Conservation (phyloP, 2,329 filamentous ascomycete genomes). For the Lachnellula occidentalis region DNA sequence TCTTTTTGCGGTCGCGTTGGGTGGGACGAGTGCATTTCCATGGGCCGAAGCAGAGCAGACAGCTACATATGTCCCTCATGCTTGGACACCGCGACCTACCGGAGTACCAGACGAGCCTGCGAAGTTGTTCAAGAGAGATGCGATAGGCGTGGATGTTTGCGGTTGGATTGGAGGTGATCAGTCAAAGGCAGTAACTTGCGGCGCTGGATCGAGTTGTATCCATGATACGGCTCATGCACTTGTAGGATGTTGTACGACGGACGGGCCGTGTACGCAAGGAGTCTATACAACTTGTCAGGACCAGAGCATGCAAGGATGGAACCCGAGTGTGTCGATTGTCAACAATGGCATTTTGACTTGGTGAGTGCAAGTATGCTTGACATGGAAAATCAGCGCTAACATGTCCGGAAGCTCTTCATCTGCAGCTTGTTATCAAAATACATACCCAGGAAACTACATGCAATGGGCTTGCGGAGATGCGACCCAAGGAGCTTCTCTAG, state of each 20-base stretch:
- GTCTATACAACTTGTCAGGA: slow-evolving; percentile 30
- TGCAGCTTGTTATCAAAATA: slow-evolving; percentile 25
- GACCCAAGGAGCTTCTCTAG: slow-evolving; percentile 10
- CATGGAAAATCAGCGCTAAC: slow-evolving; percentile 11
- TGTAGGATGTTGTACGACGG: slow-evolving; percentile 28
- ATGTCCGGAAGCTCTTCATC: slow-evolving; percentile 13
- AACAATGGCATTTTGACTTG: slow-evolving; percentile 29
- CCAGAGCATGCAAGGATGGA: slow-evolving; percentile 22
- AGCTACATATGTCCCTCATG: slow-evolving; percentile 20
- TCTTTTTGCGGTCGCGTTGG: slow-evolving; percentile 18
- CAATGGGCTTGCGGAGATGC: slow-evolving; percentile 28
- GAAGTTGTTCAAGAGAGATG: slow-evolving; percentile 23
- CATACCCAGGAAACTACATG: slow-evolving; percentile 24
- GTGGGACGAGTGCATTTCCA: slow-evolving; percentile 20
- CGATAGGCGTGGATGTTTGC: slow-evolving; percentile 23
- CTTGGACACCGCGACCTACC: slow-evolving; percentile 28
- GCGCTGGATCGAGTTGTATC: slow-evolving; percentile 26
- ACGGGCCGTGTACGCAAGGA: slow-evolving; percentile 25
- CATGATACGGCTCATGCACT: slow-evolving; percentile 24
- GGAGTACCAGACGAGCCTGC: slow-evolving; percentile 14
- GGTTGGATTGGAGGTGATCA: slow-evolving; percentile 28
- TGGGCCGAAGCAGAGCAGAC: slow-evolving; percentile 23
- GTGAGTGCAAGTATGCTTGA: slow-evolving; percentile 13
- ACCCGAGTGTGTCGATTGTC: slow-evolving; percentile 8
- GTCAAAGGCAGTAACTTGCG: slow-evolving; percentile 20